A percentile compares a stretch with the other conserved stretches of the same genome.
phyloP scores from a whole-genome alignment of 23 red algal species.

The Chondrus crispus region DNA sequence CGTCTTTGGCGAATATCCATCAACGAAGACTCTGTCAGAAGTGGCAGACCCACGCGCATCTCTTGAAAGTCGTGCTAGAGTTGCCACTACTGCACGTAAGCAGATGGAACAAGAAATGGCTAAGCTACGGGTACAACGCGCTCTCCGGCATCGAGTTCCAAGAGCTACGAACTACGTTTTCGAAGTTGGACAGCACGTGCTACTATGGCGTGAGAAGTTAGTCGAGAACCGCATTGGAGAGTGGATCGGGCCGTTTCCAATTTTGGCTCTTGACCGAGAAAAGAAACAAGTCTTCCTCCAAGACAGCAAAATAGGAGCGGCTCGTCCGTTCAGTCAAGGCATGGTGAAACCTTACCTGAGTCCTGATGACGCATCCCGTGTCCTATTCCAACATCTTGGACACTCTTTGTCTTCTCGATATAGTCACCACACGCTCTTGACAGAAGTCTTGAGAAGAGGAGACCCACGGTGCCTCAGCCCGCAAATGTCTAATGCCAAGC shows the following conservation, averaged over 20 bases:
- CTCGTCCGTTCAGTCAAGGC: too few relatives aligned
- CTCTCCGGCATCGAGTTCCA: not conserved
- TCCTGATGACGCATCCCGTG: too few relatives aligned
- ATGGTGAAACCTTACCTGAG: too few relatives aligned
- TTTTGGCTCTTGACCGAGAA: not conserved
- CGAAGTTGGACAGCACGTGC: not conserved
- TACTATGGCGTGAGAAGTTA: conserved; percentile 22
- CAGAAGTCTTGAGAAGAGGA: not conserved
- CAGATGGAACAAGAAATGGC: not conserved
- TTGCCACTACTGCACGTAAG: not conserved
- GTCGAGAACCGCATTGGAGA: not conserved
- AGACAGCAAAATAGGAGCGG: too few relatives aligned
- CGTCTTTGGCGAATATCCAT: not conserved
- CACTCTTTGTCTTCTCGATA: too few relatives aligned
- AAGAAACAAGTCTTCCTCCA: not conserved
- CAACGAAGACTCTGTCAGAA: not conserved
- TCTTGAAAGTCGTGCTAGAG: not conserved
- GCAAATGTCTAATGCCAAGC: not conserved
- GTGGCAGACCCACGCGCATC: not conserved
- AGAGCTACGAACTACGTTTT: not conserved
- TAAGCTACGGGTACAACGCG: not conserved
- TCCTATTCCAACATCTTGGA: too few relatives aligned
- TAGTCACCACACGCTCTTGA: too few relatives aligned
- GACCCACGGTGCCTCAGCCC: not conserved
- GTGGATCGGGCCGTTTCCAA: not conserved